Conservation (phyloP, 352 stramenopile genomes). For the Phytophthora sp. region DNA sequence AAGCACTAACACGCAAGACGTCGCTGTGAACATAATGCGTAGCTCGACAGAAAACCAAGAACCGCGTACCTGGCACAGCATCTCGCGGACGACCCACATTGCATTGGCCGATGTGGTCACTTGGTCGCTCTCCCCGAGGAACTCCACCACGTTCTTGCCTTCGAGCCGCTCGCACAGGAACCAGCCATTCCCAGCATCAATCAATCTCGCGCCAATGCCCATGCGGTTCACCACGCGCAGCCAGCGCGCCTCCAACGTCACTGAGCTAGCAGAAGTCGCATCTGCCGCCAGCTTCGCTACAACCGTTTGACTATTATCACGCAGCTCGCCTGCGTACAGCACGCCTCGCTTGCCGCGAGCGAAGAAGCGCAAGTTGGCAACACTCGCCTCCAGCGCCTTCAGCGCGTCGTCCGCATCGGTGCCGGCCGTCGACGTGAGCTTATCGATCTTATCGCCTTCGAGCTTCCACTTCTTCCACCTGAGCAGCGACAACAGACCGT, state of each 20-base stretch:
- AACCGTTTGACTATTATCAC: constrained; percentile 21
- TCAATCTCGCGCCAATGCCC: constrained; percentile 56
- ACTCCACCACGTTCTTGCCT: constrained; percentile 67
- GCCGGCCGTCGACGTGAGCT: constrained; percentile 40
- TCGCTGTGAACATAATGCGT: too few relatives aligned
- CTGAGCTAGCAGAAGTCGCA: constrained; percentile 27
- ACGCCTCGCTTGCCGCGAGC: constrained; percentile 70
- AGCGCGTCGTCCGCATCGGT: constrained; percentile 23
- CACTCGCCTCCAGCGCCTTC: constrained; percentile 22
- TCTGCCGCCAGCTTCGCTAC: constrained; percentile 62
- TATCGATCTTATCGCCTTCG: constrained; percentile 52
- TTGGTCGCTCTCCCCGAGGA: constrained; percentile 36
- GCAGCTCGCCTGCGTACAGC: constrained; percentile 51
- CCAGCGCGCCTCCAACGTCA: constrained; percentile 65
- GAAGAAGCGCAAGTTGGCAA: constrained; percentile 60
- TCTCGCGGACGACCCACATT: constrained; percentile 62
- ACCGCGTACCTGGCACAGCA: constrained; percentile 62
- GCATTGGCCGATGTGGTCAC: constrained; percentile 37
- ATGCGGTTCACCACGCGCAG: constrained; percentile 67
- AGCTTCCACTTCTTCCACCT: constrained; percentile 80
- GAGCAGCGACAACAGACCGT: constrained; percentile 2
- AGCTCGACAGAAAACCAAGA: not conserved
- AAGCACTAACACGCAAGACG: constrained; percentile 52
- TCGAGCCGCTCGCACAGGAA: constrained; percentile 68
- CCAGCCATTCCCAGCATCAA: constrained; percentile 52